Evolutionary conservation across 805 yeast genomes (phyloP).

Genomic region (Sugiyamaella smithiae): DNA sequence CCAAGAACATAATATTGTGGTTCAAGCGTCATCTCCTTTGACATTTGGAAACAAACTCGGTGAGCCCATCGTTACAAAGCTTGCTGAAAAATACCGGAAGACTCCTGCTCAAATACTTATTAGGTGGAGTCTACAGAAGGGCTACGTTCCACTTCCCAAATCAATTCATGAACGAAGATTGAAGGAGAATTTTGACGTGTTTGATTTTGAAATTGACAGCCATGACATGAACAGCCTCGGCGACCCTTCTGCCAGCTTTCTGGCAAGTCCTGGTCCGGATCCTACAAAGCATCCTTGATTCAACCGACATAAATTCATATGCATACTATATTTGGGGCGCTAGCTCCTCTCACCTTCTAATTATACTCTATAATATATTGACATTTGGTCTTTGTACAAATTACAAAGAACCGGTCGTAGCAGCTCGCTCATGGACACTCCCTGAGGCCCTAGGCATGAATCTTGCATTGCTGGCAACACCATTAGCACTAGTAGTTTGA

Average conservation of each 20-base stretch:
- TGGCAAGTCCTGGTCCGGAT: conserved; percentile 12
- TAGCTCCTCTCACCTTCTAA: not conserved
- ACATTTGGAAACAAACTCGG: conserved; percentile 50
- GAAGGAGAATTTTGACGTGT: conserved; percentile 52
- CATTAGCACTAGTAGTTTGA: not conserved
- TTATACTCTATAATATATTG: not conserved
- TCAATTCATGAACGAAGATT: conserved; percentile 53
- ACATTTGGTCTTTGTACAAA: too few species aligned
- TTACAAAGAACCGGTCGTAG: not conserved
- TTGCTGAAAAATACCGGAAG: conserved; percentile 50
- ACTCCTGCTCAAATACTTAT: conserved; percentile 62
- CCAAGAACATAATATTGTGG: conserved; percentile 47
- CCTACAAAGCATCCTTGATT: conserved; percentile 16
- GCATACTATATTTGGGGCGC: too few species aligned
- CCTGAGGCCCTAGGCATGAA: conserved; percentile 23
- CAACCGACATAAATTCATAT: not conserved
- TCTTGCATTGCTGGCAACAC: not conserved
- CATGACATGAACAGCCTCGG: conserved; percentile 43
- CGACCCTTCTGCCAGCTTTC: conserved; percentile 25
- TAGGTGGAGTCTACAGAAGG: conserved; percentile 72
- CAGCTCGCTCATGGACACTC: conserved; percentile 15
- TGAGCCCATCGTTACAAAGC: conserved; percentile 50
- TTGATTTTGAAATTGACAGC: conserved; percentile 42
- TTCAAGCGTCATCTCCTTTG: conserved; percentile 77
- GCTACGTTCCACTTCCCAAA: conserved; percentile 68